A percentile compares a stretch with the other conserved stretches of the same genome.
Conservation (phyloP, 345 rosid genomes). For the Hibiscus mutabilis region DNA sequence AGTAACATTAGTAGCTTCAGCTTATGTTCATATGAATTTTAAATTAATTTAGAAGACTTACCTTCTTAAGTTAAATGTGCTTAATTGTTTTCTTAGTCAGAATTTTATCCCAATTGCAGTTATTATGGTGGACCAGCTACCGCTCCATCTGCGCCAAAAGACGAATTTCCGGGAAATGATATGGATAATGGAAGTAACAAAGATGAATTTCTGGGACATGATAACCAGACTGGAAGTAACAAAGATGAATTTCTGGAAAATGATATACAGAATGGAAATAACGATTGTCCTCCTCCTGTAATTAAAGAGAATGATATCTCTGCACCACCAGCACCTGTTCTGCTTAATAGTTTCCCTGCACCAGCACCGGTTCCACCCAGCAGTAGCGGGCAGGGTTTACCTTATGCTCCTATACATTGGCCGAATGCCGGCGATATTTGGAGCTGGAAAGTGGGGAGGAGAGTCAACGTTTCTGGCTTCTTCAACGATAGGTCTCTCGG, state of each 20-base stretch:
- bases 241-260: too few species aligned
- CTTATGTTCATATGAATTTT: neutral
- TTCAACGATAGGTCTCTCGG: constrained; percentile 48
- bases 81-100: neutral
- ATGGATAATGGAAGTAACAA: neutral
- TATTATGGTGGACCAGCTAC: neutral
- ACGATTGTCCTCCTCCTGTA: neutral
- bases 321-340: neutral
- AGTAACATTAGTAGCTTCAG: neutral
- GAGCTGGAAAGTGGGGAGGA: constrained; percentile 83
- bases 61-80: neutral
- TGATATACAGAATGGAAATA: too few species aligned
- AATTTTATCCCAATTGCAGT: neutral
- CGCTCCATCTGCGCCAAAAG: neutral
- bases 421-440: constrained; percentile 79
- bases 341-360: neutral
- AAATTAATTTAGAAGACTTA: neutral
- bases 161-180: neutral
- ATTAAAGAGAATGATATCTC: neutral
- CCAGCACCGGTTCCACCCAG: constrained; percentile 25
- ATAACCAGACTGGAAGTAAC: too few species aligned
- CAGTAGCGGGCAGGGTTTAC: constrained; percentile 62
- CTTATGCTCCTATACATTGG: constrained; percentile 76
- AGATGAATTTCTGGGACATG: too few species aligned
- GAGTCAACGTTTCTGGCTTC: constrained; percentile 40